Evolutionary conservation across 768 basidiomycete species (phyloP), one percentile per base, ranked within the genome.

Genomic region (Myochromella boudieri): DNA sequence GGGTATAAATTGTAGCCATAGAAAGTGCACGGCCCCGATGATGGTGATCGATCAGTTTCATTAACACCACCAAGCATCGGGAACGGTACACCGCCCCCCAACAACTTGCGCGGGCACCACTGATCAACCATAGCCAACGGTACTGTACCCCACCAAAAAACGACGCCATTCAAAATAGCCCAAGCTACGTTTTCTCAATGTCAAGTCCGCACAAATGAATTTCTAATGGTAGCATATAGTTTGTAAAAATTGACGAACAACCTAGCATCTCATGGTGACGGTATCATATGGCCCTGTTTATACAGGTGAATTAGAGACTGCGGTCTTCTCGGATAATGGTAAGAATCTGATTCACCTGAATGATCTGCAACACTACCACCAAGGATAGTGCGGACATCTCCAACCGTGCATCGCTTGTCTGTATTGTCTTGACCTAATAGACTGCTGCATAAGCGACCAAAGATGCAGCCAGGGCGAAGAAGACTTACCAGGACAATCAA

Each of bases 321-420:
- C 34, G 21, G 29, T 14, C 33, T 17, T 12, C 17, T 12, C 18
- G 41, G 40, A 42, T 29, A 36, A 28, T n/a, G 6, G 4, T 14
- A 27, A 21, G 15, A 15, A 27, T 10, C 14, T 6, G 11, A 48
- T 48, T 21, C 40, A 62, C 64, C 62, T 10, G 40, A 41, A 45
- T 66, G 64, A 44, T 64, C 60, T 7, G 36, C 17, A n/a, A 59
- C 26, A 38, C 51, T 59, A 2, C 56, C 60, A 15, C 51, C 47
- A 11, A 60, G 54, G 38, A 64, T 55, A 17, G 51, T 61, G n/a
- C 44, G 42, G 3, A 60, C 63, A 31, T 61, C 59, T 15, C 62
- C 61, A 1, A 50, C 49, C 4, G 47, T 51, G 44, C 58, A 61
- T 20, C 54, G 54, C 15, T 34, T 41, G 38, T 63, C 60, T 8